Evolutionary conservation across 192 early-diverging fungal genomes (phyloP).

Genomic region (Diversispora epigaea): DNA sequence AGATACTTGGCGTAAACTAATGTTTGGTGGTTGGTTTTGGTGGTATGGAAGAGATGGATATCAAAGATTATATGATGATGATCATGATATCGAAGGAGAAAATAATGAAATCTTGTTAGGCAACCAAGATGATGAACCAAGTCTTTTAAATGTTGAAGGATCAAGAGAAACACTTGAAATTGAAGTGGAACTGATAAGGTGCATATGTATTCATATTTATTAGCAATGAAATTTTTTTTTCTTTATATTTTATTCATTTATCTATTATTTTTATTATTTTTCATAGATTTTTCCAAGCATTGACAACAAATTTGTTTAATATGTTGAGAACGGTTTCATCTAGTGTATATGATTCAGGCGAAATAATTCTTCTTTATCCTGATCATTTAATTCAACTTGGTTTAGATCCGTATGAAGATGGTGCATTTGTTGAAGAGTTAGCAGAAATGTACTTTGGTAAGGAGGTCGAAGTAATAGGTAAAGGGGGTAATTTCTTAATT

Average conservation of each 20-base stretch:
- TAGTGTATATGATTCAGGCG: conserved; percentile 4
- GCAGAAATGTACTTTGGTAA: conserved; percentile 48
- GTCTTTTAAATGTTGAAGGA: conserved; percentile 11
- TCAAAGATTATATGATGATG: conserved; percentile 30
- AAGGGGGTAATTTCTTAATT: background rate
- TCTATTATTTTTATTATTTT: conserved; percentile 38
- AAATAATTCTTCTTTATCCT: conserved; percentile 27
- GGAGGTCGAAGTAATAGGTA: conserved; percentile 34
- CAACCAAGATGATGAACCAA: background rate
- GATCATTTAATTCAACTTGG: conserved; percentile 47
- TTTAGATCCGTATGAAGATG: conserved; percentile 45
- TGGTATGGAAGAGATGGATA: conserved; percentile 46
- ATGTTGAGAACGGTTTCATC: background rate
- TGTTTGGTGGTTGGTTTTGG: conserved; percentile 54
- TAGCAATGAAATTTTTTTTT: background rate
- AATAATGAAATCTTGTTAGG: conserved; percentile 18
- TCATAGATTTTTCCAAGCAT: conserved; percentile 36
- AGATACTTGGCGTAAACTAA: conserved; percentile 41
- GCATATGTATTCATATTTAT: conserved; percentile 30
- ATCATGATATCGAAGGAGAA: conserved; percentile 11
- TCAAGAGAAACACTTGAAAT: conserved; percentile 25
- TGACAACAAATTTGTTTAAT: conserved; percentile 38
- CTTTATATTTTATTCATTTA: conserved; percentile 35
- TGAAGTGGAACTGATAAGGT: conserved; percentile 39
- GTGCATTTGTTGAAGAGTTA: conserved; percentile 43